Evolutionary conservation across 108 stramenopile genomes (phyloP).

Genomic region (Pseudonitzschia delicatissima): DNA sequence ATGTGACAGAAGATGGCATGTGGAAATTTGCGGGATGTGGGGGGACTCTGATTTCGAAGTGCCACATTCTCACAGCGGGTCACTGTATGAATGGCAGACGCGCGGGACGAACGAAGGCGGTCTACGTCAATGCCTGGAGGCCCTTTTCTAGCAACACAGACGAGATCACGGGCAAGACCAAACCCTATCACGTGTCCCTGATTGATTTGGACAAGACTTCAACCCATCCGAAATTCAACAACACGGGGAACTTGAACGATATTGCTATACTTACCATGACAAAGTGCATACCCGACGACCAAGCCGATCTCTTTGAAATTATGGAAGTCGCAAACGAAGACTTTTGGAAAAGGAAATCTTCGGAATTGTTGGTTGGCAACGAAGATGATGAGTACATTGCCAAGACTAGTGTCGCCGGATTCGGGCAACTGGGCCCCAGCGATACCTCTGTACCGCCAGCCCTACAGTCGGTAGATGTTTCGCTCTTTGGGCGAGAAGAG

Average conservation of each 20-base stretch:
- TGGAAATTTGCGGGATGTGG: conserved; percentile 38
- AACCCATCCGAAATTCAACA: conserved; percentile 21
- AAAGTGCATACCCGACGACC: conserved; percentile 13
- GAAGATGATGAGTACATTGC: neutral
- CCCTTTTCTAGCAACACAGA: conserved; percentile 21
- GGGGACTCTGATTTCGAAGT: conserved; percentile 35
- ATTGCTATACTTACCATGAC: conserved; percentile 28
- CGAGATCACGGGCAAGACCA: neutral
- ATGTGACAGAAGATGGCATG: neutral
- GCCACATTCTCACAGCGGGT: conserved; percentile 48
- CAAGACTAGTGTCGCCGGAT: conserved; percentile 2
- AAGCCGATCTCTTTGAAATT: neutral
- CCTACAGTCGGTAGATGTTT: neutral
- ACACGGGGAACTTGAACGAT: conserved; percentile 26
- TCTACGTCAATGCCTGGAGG: conserved; percentile 31
- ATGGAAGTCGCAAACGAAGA: conserved; percentile 26
- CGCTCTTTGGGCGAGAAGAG: neutral
- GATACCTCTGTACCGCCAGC: neutral
- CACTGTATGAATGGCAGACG: conserved; percentile 35
- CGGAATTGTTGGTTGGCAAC: neutral
- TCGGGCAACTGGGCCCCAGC: neutral
- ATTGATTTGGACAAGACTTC: neutral
- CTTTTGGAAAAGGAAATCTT: neutral
- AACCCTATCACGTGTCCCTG: conserved; percentile 19
- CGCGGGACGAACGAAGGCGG: conserved; percentile 13